Evolutionary conservation across 139 green algal genomes (phyloP).

Genomic region (Asterochloris erici): DNA sequence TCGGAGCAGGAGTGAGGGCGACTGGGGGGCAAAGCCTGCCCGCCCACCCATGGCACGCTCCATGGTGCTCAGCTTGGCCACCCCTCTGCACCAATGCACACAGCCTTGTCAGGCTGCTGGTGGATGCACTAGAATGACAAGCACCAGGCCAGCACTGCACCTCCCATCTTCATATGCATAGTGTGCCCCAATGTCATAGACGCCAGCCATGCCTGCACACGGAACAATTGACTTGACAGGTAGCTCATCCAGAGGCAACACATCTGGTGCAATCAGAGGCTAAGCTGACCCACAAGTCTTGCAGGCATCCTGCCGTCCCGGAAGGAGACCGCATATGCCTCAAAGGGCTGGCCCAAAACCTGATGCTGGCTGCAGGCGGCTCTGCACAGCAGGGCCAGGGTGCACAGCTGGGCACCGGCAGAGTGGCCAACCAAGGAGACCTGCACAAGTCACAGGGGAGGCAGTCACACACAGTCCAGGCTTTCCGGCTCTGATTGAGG

Average conservation of each 20-base stretch:
- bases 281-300: constrained; percentile 27
- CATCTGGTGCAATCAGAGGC: background rate
- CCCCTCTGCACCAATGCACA: constrained; percentile 29
- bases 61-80: constrained; percentile 80
- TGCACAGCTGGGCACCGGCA: constrained; percentile 67
- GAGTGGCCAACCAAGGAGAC: constrained; percentile 68
- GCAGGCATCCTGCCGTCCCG: constrained; percentile 39
- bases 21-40: constrained; percentile 55
- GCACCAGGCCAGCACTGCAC: constrained; percentile 8
- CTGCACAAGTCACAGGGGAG: constrained; percentile 2
- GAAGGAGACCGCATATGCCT: background rate
- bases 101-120: background rate
- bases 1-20: constrained; percentile 60
- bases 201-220: constrained; percentile 40
- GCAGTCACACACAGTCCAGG: background rate
- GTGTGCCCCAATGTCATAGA: constrained; percentile 84
- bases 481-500: background rate
- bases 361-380: constrained; percentile 14
- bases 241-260: background rate
- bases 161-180: constrained; percentile 69
- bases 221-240: background rate
- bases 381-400: constrained; percentile 64
- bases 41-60: constrained; percentile 66
- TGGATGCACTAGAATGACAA: background rate
- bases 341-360: constrained; percentile 5